phyloP scores from a whole-genome alignment of 2,329 filamentous ascomycete genomes.

The Fusarium metavorans region DNA sequence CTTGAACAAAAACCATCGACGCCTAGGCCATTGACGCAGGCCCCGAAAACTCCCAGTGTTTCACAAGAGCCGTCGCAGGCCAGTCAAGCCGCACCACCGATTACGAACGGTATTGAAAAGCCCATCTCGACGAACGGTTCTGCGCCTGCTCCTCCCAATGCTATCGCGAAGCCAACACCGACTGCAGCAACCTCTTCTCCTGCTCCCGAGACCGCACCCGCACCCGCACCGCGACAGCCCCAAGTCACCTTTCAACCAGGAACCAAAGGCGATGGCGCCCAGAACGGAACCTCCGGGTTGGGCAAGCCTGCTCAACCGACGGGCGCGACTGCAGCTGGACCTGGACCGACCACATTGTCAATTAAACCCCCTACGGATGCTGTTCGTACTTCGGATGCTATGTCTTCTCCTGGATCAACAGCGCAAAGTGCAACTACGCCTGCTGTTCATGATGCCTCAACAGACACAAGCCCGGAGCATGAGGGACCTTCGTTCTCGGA shows the following conservation, averaged over 20 bases:
- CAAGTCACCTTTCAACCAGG: constrained; percentile 50
- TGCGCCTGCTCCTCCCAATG: constrained; percentile 14
- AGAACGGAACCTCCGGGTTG: constrained; percentile 1
- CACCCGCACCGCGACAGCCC: constrained; percentile 29
- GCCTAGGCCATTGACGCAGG: constrained; percentile 22
- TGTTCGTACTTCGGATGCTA: constrained; percentile 55
- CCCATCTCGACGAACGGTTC: constrained; percentile 11
- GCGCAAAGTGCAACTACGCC: constrained; percentile 81
- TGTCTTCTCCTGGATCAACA: constrained; percentile 73
- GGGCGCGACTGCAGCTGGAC: neutral
- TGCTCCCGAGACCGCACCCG: neutral
- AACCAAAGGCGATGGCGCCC: constrained; percentile 43
- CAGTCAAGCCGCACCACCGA: neutral
- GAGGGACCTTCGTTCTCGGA: constrained; percentile 70
- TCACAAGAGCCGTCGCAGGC: neutral
- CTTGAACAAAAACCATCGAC: constrained; percentile 19
- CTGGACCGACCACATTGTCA: constrained; percentile 34
- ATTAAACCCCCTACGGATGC: constrained; percentile 53
- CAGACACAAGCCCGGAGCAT: constrained; percentile 80
- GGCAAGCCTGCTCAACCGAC: constrained; percentile 19
- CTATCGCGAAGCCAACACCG: constrained; percentile 1
- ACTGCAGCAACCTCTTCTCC: neutral
- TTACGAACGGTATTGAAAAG: constrained; percentile 25
- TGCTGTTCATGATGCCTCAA: constrained; percentile 73
- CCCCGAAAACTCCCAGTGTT: constrained; percentile 4